Percentiles rank a stretch among this genome's conserved stretches.
These are phyloP conservation scores for Diplosphaera chodatii DNA, from an alignment of 139 green algal species.

Conservation along the genomic window DNA sequence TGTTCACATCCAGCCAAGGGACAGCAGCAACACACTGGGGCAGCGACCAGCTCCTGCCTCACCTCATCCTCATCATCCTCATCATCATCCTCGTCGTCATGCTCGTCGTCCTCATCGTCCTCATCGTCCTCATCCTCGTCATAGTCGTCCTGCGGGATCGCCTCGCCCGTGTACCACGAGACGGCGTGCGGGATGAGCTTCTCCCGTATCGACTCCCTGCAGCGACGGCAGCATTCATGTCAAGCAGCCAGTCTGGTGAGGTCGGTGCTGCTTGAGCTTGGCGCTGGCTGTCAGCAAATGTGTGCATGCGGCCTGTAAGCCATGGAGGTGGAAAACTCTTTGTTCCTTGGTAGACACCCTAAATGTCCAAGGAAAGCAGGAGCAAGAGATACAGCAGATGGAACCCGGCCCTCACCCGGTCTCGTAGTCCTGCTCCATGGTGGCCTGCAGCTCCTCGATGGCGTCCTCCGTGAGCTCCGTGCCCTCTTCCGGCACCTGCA, in stretches of 20 bases:
- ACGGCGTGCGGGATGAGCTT: constrained; percentile 83
- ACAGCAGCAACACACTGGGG: no score
- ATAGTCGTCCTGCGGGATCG: constrained; percentile 54
- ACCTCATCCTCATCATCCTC: constrained; percentile 67
- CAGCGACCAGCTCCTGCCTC: no score
- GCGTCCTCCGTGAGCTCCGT: constrained; percentile 79
- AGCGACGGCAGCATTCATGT: background rate
- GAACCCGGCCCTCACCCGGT: no score
- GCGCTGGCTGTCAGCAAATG: no score
- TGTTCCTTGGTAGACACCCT: no score
- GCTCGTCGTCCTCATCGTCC: constrained; percentile 38
- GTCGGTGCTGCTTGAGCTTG: no score
- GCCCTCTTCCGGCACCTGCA: constrained; percentile 69
- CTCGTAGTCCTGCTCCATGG: constrained; percentile 84
- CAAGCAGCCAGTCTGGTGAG: no score
- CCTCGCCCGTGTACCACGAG: constrained; percentile 90
- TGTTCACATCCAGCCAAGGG: no score
- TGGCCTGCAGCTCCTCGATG: constrained; percentile 80
- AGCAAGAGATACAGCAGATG: no score
- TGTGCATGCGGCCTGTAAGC: no score
- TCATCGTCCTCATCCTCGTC: constrained; percentile 41
- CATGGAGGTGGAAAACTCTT: no score
- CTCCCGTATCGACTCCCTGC: constrained; percentile 47
- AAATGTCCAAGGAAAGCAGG: no score
- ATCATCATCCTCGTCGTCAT: constrained; percentile 45